Conservation (phyloP, 2,329 filamentous ascomycete species). For the Fusarium sp. region DNA sequence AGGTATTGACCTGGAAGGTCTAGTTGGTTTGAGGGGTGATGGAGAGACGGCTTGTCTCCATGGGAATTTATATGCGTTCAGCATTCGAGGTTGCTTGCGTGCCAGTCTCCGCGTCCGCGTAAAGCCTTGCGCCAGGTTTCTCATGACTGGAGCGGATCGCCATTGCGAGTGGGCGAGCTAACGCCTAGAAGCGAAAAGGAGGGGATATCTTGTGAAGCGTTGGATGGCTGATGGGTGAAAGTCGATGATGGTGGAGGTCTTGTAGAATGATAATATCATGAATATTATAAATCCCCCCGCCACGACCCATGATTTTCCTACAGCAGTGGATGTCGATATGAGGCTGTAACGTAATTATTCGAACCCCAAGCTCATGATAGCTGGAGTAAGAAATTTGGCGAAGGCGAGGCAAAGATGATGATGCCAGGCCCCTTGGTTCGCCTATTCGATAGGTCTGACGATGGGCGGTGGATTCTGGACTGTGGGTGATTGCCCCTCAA, state of each 20-base stretch:
- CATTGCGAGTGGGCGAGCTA: conserved; percentile 25
- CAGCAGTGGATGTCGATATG: background rate
- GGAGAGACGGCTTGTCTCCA: conserved; percentile 11
- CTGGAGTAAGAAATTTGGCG: conserved; percentile 16
- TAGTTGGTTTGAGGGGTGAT: conserved; percentile 8
- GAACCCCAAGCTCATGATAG: conserved; percentile 24
- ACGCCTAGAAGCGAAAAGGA: conserved; percentile 10
- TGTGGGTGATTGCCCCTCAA: conserved; percentile 38
- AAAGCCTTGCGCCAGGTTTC: conserved; percentile 26
- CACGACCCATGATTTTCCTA: background rate
- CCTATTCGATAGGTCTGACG: conserved; percentile 30
- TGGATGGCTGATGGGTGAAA: conserved; percentile 24
- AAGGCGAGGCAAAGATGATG: conserved; percentile 32
- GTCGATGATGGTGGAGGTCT: conserved; percentile 33
- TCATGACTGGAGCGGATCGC: conserved; percentile 41
- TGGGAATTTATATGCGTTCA: background rate
- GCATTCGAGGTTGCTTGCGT: conserved; percentile 8
- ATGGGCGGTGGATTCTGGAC: conserved; percentile 31
- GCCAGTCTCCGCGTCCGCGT: conserved; percentile 3
- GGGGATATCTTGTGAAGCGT: conserved; percentile 2
- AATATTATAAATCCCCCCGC: conserved; percentile 15
- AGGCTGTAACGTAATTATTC: conserved; percentile 25
- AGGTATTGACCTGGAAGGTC: conserved; percentile 17
- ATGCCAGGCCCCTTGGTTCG: conserved; percentile 29
- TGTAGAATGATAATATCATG: conserved; percentile 18